phyloP scores from a whole-genome alignment of 2,329 filamentous ascomycete genomes.

The Hypoxylon sp. region DNA sequence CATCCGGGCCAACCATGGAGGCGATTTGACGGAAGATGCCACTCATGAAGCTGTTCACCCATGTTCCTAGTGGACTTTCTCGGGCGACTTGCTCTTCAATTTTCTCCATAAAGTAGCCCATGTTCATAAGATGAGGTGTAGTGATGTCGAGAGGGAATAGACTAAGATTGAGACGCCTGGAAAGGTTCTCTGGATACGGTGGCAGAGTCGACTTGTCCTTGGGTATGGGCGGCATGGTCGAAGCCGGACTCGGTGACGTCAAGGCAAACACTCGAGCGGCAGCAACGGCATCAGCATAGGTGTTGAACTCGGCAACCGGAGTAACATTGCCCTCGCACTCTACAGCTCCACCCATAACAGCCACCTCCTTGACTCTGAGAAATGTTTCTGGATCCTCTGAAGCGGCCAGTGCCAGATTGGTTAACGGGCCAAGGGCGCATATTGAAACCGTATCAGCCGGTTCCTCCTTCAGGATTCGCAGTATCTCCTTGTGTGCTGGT shows the following conservation, averaged over 20 bases:
- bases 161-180: slow-evolving; percentile 74
- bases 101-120: slow-evolving; percentile 70
- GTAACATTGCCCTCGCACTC: slow-evolving; percentile 85
- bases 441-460: slow-evolving; percentile 90
- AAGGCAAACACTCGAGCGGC: slow-evolving; percentile 83
- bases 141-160: slow-evolving; percentile 86
- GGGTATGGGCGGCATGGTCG: slow-evolving; percentile 83
- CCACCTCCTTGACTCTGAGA: slow-evolving; percentile 87
- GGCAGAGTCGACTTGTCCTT: slow-evolving; percentile 66
- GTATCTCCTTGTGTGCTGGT: slow-evolving; percentile 86
- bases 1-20: slow-evolving; percentile 70
- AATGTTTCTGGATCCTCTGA: slow-evolving; percentile 92
- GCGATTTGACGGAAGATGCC: slow-evolving; percentile 79
- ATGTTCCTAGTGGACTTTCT: slow-evolving; percentile 80
- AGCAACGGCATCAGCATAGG: slow-evolving; percentile 87
- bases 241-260: slow-evolving; percentile 79
- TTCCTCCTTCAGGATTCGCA: slow-evolving; percentile 86
- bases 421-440: slow-evolving; percentile 89
- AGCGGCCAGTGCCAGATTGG: slow-evolving; percentile 92
- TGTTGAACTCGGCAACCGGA: slow-evolving; percentile 95
- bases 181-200: slow-evolving; percentile 75
- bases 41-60: slow-evolving; percentile 80
- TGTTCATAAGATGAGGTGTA: slow-evolving; percentile 75
- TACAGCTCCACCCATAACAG: slow-evolving; percentile 95
- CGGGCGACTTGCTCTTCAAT: slow-evolving; percentile 69